These are phyloP conservation scores for Wilhelminamyces savonicus DNA, from an alignment of 805 yeast genomes.

Conservation along the genomic window DNA sequence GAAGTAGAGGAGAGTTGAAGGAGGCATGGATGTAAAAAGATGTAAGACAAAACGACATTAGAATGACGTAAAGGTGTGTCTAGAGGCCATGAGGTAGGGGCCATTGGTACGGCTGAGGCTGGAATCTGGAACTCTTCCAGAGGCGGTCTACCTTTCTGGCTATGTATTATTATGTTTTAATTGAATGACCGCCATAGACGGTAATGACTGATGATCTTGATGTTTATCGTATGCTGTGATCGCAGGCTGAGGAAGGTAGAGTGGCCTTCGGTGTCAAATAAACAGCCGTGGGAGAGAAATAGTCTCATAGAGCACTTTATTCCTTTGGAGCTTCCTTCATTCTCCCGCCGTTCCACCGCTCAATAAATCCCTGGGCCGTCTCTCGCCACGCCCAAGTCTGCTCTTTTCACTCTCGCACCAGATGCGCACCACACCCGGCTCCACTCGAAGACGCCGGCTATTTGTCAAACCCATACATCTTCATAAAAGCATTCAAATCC, in stretches of 20 bases:
- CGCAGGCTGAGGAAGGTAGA: too few species aligned
- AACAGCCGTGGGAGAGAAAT: too few species aligned
- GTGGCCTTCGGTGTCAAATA: too few species aligned
- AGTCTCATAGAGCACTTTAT: too few species aligned
- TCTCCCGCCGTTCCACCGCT: neutral
- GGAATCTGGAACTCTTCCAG: too few species aligned
- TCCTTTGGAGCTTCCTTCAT: neutral
- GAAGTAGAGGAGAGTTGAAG: conserved; percentile 13
- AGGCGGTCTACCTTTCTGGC: too few species aligned
- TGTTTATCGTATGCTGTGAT: too few species aligned
- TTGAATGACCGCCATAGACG: too few species aligned
- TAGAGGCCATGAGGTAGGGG: too few species aligned
- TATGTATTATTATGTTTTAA: too few species aligned
- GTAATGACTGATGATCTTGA: too few species aligned
- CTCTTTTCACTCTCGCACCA: conserved; percentile 1
- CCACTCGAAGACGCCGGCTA: neutral
- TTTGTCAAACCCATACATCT: conserved; percentile 8
- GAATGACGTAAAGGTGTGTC: neutral
- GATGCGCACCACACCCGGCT: neutral
- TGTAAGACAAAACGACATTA: neutral
- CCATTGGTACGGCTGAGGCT: too few species aligned
- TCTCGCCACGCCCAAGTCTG: neutral
- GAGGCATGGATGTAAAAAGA: neutral
- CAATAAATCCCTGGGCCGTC: neutral
- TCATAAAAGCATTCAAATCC: conserved; percentile 26